Evolutionary conservation across 1,284 basidiomycete genomes (phyloP).

Genomic region (Marasmius oreades): DNA sequence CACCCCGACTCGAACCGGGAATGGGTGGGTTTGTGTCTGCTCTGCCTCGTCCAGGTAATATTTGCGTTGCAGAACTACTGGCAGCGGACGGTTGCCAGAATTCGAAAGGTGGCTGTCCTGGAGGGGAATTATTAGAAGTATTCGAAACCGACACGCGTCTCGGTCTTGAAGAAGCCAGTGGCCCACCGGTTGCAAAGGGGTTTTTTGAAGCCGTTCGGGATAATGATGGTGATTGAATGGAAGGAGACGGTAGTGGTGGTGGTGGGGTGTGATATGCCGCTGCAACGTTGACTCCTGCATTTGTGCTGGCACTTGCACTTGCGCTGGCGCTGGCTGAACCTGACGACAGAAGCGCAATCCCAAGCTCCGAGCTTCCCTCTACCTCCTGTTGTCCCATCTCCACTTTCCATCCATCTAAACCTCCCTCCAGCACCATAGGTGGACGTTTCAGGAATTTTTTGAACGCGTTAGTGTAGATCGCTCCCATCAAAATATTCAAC

Average conservation of each 20-base stretch:
- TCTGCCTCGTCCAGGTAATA: constrained; percentile 25
- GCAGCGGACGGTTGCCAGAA: background rate
- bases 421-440: constrained; percentile 85
- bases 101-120: background rate
- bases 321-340: background rate
- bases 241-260: constrained; percentile 1
- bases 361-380: constrained; percentile 4
- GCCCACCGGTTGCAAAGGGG: constrained; percentile 4
- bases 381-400: constrained; percentile 57
- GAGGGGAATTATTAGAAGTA: background rate
- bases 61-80: constrained; percentile 12
- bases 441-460: constrained; percentile 70
- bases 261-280: constrained; percentile 2
- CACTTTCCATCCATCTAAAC: constrained; percentile 79
- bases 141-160: background rate
- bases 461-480: constrained; percentile 75
- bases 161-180: background rate
- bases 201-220: background rate
- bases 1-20: constrained; percentile 8
- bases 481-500: constrained; percentile 56
- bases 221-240: background rate
- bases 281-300: background rate
- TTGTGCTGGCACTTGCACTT: background rate
- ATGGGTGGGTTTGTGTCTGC: constrained; percentile 14
- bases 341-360: background rate